These are phyloP conservation scores for Glutinoglossum americanum DNA, from an alignment of 495 filamentous ascomycete species.

Conservation along the genomic window DNA sequence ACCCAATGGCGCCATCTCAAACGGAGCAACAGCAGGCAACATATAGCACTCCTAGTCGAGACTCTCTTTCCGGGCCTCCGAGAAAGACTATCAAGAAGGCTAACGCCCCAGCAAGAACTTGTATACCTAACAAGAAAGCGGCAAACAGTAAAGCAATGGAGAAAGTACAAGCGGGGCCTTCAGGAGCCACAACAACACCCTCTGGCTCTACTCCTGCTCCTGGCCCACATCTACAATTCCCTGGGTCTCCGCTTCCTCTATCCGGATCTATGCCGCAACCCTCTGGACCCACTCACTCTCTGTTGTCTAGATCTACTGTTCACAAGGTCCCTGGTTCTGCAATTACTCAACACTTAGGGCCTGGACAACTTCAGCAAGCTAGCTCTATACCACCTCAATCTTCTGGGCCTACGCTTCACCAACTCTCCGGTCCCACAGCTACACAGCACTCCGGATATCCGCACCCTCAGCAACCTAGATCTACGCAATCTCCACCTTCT, in stretches of 20 bases:
- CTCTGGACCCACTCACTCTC: background rate
- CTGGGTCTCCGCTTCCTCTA: background rate
- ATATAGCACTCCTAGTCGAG: background rate
- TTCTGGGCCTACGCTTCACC: background rate
- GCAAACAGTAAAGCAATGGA: background rate
- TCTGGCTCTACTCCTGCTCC: background rate
- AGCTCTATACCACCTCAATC: background rate
- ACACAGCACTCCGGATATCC: background rate
- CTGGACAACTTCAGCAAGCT: background rate
- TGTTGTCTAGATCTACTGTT: background rate
- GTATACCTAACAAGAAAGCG: background rate
- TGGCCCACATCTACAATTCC: background rate
- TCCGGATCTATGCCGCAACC: background rate
- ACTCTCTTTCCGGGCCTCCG: background rate
- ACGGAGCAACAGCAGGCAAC: background rate
- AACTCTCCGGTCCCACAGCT: background rate
- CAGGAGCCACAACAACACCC: background rate
- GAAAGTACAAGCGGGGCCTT: background rate
- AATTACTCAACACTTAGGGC: background rate
- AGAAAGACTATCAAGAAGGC: background rate
- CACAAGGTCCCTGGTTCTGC: background rate
- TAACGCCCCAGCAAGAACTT: background rate
- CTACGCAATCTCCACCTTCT: background rate
- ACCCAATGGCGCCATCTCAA: background rate
- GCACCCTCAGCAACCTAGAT: background rate